A percentile compares a stretch with the other conserved stretches of the same genome.
phyloP scores from a whole-genome alignment of 352 stramenopile species.

The Pythium brassicae region DNA sequence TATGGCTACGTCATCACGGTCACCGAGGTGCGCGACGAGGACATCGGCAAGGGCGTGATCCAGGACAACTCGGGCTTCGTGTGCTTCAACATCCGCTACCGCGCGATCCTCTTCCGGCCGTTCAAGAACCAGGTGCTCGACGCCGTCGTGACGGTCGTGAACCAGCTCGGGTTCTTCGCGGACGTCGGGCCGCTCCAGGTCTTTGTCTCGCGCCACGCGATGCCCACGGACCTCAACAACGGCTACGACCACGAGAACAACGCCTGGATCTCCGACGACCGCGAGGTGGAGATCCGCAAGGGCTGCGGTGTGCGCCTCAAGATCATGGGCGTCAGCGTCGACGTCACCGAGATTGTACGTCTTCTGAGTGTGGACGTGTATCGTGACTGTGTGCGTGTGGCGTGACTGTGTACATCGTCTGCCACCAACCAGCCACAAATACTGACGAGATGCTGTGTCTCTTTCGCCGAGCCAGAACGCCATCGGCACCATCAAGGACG shows the following conservation, averaged over 20 bases:
- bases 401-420: not conserved
- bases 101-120: slow-evolving; percentile 93
- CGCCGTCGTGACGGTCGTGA: slow-evolving; percentile 95
- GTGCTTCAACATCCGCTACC: slow-evolving; percentile 96
- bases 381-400: too few relatives aligned
- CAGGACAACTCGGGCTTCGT: slow-evolving; percentile 97
- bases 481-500: slow-evolving; percentile 98
- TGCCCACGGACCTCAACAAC: slow-evolving; percentile 93
- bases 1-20: slow-evolving; percentile 97
- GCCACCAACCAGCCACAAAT: not conserved
- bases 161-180: slow-evolving; percentile 96
- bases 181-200: slow-evolving; percentile 95
- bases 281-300: slow-evolving; percentile 95
- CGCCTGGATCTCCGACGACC: slow-evolving; percentile 97
- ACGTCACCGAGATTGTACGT: slow-evolving; percentile 93
- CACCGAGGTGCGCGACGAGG: slow-evolving; percentile 94
- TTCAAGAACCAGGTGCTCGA: slow-evolving; percentile 98
- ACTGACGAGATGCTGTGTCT: slow-evolving; percentile 9
- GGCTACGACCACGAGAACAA: slow-evolving; percentile 96
- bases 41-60: slow-evolving; percentile 96
- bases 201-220: slow-evolving; percentile 96
- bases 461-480: slow-evolving; percentile 66
- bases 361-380: too few relatives aligned
- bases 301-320: slow-evolving; percentile 94
- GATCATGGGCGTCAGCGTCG: slow-evolving; percentile 96